Conservation (phyloP, 371 early-diverging fungal species). For the Basidiobolus meristosporus region DNA sequence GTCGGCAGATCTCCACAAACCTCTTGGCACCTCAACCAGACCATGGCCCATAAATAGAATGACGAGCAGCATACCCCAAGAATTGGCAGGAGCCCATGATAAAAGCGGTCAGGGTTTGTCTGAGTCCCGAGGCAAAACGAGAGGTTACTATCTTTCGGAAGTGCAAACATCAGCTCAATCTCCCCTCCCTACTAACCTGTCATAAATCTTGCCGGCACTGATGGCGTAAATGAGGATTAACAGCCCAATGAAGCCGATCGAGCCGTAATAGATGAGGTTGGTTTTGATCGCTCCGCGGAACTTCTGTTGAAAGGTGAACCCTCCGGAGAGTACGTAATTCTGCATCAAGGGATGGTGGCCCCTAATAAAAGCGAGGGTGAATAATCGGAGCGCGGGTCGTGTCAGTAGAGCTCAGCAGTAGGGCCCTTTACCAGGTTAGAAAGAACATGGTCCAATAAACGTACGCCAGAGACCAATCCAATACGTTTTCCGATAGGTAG, state of each 20-base stretch:
- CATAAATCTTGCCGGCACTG: conserved; percentile 19
- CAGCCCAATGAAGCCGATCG: conserved; percentile 30
- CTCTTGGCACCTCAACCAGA: conserved; percentile 70
- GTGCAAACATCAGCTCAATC: no score
- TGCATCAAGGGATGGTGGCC: conserved; percentile 66
- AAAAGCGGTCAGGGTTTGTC: conserved; percentile 30
- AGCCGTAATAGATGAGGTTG: conserved; percentile 61
- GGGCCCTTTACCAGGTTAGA: conserved; percentile 71
- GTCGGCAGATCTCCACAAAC: conserved; percentile 57
- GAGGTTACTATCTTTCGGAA: background rate
- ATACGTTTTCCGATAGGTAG: conserved; percentile 43
- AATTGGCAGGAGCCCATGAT: conserved; percentile 86
- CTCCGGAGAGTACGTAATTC: conserved; percentile 69
- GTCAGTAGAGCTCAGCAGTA: conserved; percentile 1
- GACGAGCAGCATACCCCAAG: conserved; percentile 76
- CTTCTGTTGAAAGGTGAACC: conserved; percentile 39
- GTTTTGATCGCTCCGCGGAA: conserved; percentile 50
- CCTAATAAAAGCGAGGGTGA: conserved; percentile 17
- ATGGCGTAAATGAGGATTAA: conserved; percentile 46
- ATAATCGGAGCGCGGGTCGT: background rate
- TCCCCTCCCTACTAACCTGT: no score
- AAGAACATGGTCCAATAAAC: conserved; percentile 85
- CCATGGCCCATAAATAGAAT: conserved; percentile 85
- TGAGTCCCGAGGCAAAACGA: background rate
- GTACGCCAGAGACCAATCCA: conserved; percentile 64